A percentile compares a stretch with the other conserved stretches of the same genome.
Conservation (phyloP, 2,329 filamentous ascomycete genomes). For the Aspergillus ochraceus region DNA sequence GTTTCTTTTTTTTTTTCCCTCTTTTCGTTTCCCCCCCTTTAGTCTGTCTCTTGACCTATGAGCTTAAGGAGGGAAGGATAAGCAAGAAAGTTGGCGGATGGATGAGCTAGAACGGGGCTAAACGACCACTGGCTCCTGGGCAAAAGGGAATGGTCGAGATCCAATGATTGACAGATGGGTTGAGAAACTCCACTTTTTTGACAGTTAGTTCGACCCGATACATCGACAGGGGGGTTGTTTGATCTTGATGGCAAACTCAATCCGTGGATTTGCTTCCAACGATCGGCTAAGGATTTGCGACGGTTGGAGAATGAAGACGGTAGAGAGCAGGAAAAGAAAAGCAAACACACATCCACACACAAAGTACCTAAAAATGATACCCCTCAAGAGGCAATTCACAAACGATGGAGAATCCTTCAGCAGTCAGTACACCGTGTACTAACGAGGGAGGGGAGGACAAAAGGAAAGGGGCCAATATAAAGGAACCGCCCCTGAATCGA, state of each 20-base stretch:
- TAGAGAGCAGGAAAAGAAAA: neutral
- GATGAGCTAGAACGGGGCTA: constrained; percentile 7
- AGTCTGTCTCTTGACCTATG: neutral
- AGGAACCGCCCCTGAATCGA: neutral
- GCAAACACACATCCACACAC: too few relatives aligned
- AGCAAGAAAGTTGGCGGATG: constrained; percentile 3
- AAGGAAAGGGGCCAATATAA: neutral
- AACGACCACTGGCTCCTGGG: constrained; percentile 2
- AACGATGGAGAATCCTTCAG: neutral
- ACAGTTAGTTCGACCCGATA: constrained; percentile 16
- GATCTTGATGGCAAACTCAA: constrained; percentile 1
- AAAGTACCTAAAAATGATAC: neutral
- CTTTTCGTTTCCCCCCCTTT: neutral
- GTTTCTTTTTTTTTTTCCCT: neutral
- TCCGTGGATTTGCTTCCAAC: neutral
- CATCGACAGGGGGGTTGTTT: constrained; percentile 15
- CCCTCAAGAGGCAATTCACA: neutral
- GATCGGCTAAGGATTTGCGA: neutral
- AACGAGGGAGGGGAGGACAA: neutral
- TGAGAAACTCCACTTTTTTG: constrained; percentile 20
- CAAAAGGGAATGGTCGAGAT: constrained; percentile 16
- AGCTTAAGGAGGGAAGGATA: constrained; percentile 6
- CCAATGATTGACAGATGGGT: constrained; percentile 24
- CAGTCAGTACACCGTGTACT: too few relatives aligned
- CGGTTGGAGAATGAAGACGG: neutral